phyloP scores from a whole-genome alignment of 768 basidiomycete species.

The Coprinellus micaceus region DNA sequence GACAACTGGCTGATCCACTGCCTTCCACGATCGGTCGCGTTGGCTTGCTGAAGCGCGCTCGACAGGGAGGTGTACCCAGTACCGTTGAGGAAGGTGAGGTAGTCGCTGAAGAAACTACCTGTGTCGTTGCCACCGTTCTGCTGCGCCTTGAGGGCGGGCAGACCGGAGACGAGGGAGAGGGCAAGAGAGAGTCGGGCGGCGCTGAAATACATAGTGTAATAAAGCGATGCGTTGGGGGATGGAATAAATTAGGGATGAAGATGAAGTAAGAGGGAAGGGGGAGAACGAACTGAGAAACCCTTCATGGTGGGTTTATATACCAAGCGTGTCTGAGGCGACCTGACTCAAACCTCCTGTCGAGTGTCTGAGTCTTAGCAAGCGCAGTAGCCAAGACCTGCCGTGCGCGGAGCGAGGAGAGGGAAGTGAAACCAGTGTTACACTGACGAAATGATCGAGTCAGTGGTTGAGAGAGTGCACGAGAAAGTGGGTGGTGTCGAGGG shows the following conservation, averaged over 20 bases:
- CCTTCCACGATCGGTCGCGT: conserved; percentile 40
- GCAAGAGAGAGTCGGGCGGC: conserved; percentile 7
- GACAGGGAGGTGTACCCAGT: conserved; percentile 43
- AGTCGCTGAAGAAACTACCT: conserved; percentile 2
- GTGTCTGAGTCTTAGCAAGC: conserved; percentile 2
- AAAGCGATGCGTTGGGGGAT: background rate
- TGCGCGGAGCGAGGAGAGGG: background rate
- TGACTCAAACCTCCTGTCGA: background rate
- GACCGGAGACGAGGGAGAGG: conserved; percentile 4
- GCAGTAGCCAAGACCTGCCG: background rate
- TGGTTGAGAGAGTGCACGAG: too few relatives aligned
- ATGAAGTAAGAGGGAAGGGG: background rate
- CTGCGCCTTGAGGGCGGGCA: conserved; percentile 5
- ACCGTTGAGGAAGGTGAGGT: conserved; percentile 25
- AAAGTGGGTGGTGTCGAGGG: too few relatives aligned
- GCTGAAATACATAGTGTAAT: conserved; percentile 1
- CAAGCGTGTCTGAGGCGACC: background rate
- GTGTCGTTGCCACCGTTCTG: background rate
- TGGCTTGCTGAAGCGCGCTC: conserved; percentile 35
- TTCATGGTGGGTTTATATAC: background rate
- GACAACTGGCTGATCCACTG: conserved; percentile 41
- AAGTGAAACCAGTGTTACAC: background rate
- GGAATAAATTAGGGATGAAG: background rate
- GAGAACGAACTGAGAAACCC: background rate
- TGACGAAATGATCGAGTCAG: too few relatives aligned